These are phyloP conservation scores for Pseudogymnoascus pannorum DNA, from an alignment of 2,329 filamentous ascomycete genomes.

Conservation along the genomic window DNA sequence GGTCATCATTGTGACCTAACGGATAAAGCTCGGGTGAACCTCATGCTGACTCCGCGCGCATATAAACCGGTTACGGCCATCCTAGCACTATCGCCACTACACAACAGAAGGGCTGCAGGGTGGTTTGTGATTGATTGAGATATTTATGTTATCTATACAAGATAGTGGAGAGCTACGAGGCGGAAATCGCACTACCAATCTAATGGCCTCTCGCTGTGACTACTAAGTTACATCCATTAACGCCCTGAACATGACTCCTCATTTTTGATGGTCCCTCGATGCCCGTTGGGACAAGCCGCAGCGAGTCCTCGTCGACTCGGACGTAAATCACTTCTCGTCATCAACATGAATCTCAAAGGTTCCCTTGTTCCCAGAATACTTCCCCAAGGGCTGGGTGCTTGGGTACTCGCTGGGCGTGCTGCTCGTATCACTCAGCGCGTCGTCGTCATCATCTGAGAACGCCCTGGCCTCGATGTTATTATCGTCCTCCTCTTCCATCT, in stretches of 20 bases:
- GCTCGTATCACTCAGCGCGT: slow-evolving; percentile 33
- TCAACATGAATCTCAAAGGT: slow-evolving; percentile 26
- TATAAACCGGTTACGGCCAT: background rate
- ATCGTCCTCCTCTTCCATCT: slow-evolving; percentile 31
- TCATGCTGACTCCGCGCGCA: background rate
- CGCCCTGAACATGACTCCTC: background rate
- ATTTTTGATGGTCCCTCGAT: background rate
- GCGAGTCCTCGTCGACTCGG: background rate
- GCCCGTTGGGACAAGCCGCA: background rate
- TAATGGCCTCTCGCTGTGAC: background rate
- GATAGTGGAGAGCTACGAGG: slow-evolving; percentile 3
- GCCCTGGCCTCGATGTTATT: slow-evolving; percentile 22
- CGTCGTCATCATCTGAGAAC: slow-evolving; percentile 14
- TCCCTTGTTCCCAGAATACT: background rate
- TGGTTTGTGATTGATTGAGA: background rate
- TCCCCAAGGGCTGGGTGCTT: slow-evolving; percentile 35
- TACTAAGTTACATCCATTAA: background rate
- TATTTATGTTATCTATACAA: slow-evolving; percentile 1
- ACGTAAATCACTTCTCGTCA: slow-evolving; percentile 17
- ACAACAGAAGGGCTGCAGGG: background rate
- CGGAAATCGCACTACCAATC: background rate
- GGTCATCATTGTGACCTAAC: background rate
- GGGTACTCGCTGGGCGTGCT: slow-evolving; percentile 51
- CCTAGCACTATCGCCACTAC: background rate
- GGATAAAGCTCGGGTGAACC: background rate